These are phyloP conservation scores for Triticum turgidum DNA, from an alignment of 176 grass and related monocot genomes.

Conservation along the genomic window DNA sequence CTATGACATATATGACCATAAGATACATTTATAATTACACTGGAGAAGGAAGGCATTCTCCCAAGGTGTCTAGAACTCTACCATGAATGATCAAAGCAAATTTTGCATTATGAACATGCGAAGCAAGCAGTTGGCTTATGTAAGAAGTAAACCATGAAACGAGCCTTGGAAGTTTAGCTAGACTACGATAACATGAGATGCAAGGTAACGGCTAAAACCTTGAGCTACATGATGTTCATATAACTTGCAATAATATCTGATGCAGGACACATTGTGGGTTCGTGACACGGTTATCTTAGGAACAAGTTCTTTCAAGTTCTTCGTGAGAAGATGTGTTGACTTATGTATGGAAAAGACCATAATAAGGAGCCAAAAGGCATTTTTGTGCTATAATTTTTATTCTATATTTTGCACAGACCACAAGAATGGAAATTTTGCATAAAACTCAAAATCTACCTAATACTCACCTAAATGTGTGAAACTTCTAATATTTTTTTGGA, in stretches of 20 bases:
- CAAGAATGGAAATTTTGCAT: no score
- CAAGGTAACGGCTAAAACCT: background rate
- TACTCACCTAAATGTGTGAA: no score
- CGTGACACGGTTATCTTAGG: no score
- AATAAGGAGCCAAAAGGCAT: no score
- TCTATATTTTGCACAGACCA: background rate
- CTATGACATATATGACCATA: background rate
- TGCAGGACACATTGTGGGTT: background rate
- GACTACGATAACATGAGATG: background rate
- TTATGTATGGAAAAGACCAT: no score
- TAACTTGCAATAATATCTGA: background rate
- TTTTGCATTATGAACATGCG: background rate
- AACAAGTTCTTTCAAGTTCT: no score
- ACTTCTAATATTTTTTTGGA: no score
- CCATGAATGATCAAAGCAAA: background rate
- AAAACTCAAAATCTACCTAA: no score
- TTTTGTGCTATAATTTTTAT: no score
- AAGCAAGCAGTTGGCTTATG: background rate
- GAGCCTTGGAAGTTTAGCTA: background rate
- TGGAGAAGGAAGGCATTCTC: background rate
- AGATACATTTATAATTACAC: conserved; percentile 3
- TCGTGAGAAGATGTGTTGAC: no score
- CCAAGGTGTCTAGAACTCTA: background rate
- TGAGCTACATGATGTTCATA: background rate
- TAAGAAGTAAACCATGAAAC: background rate